Evolutionary conservation across 1,139 yeast genomes (phyloP), one percentile per base, ranked within the genome.

Genomic region (Magnusiomyces suaveolens): DNA sequence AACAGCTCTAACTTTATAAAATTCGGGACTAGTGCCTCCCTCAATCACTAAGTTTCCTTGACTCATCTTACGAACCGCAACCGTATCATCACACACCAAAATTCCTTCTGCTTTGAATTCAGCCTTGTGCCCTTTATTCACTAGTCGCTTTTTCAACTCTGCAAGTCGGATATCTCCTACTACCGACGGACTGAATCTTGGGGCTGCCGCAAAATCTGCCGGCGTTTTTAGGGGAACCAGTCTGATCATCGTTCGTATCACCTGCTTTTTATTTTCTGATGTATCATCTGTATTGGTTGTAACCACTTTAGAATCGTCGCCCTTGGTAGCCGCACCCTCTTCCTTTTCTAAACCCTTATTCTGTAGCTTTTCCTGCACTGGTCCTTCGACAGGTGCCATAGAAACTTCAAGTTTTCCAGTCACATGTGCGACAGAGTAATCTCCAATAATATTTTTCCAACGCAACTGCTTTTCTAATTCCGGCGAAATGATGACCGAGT

Each of bases 101-200:
- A 90, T 83, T 66, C 97, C 98, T 66, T 89, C 97, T 55, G 97
- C 94, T 65, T 86, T 82, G 67, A 92, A 88, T 64, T 90, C 97
- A 0, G 96, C 96, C 55, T 75, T 75, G 62, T 85, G 79, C 54
- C 87, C 85, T 32, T 52, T 52, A 21, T 75, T 73, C 32, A 77
- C 69, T 51, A 90, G 73, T 57, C 77, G 78, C 63, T 81, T 81
- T 63, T 87, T 84, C 56, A 92, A 74, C 62, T 89, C 96, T 0
- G 95, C 87, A 41, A 92, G 73, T 59, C 87, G 77, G 52, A 94
- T 82, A 65, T 90, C 96, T 51, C 99, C 99, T 59, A 92, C 87
- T 32, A 94, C 85, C 46, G 89, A 71, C 1, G 75, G 73, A 50
- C 60, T 75, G 69, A 57, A 59, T 25, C 66, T 60, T 10, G 73